These are phyloP conservation scores for Clonostachys chloroleuca DNA, from an alignment of 2,329 filamentous ascomycete species.

Conservation along the genomic window DNA sequence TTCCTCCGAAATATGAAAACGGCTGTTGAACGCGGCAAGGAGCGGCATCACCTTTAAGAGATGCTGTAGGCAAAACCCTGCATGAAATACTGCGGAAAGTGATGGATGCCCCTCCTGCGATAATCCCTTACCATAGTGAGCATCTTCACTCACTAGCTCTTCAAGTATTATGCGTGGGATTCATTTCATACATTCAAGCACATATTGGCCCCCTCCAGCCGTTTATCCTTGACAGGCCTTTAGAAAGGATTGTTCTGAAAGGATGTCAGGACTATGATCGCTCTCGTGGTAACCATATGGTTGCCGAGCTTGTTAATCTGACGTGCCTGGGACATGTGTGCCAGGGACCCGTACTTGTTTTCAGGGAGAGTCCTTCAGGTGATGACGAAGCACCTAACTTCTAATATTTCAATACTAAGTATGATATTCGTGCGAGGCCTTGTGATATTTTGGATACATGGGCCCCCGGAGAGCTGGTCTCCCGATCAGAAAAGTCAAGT, in stretches of 20 bases:
- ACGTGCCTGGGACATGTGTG: not conserved
- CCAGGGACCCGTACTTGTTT: not conserved
- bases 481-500: not conserved
- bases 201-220: not conserved
- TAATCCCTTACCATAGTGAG: too few species aligned
- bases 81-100: not conserved
- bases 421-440: not conserved
- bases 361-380: not conserved
- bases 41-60: not conserved
- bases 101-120: too few species aligned
- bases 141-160: not conserved
- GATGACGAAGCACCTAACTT: too few species aligned
- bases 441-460: not conserved
- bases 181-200: not conserved
- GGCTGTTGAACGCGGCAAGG: not conserved
- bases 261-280: not conserved
- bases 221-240: not conserved
- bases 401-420: not conserved
- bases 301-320: not conserved
- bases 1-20: not conserved
- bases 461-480: not conserved
- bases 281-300: not conserved
- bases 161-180: not conserved
- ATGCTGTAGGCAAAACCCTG: not conserved
- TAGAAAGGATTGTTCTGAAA: not conserved